phyloP scores from a whole-genome alignment of 805 yeast species.

The Isabelozyma pseudorhagii region DNA sequence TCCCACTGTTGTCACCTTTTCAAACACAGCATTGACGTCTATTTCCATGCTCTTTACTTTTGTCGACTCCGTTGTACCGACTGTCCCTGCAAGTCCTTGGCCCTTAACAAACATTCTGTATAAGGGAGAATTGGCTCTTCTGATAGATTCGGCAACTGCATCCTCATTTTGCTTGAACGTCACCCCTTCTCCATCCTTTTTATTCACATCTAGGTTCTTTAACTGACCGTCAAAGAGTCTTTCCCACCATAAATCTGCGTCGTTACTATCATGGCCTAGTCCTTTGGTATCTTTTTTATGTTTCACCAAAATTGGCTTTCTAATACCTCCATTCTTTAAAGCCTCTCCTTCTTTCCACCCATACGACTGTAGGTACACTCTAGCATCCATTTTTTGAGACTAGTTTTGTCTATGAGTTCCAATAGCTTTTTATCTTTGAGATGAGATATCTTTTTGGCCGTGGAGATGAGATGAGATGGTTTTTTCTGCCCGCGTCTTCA shows the following conservation, averaged over 20 bases:
- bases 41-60: constrained; percentile 20
- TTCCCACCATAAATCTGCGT: constrained; percentile 96
- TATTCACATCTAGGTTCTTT: constrained; percentile 64
- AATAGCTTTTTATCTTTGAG: not conserved
- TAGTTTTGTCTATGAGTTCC: not conserved
- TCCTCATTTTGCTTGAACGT: constrained; percentile 52
- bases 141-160: constrained; percentile 43
- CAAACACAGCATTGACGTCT: constrained; percentile 4
- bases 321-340: constrained; percentile 71
- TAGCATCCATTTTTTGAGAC: constrained; percentile 60
- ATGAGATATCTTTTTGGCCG: not conserved
- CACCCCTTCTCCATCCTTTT: constrained; percentile 30
- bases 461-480: not conserved
- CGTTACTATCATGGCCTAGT: constrained; percentile 74
- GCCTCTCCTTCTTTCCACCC: constrained; percentile 97
- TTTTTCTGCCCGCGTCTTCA: not conserved
- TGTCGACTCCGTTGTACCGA: constrained; percentile 37
- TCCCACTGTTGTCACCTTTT: constrained; percentile 1
- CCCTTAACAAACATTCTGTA: constrained; percentile 88
- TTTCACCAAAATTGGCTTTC: constrained; percentile 81
- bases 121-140: constrained; percentile 63
- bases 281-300: constrained; percentile 92
- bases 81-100: constrained; percentile 78
- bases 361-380: constrained; percentile 64
- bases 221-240: constrained; percentile 90